Evolutionary conservation across 441 rosid genomes (phyloP).

Genomic region (Pelargonium myrrhifolium): DNA sequence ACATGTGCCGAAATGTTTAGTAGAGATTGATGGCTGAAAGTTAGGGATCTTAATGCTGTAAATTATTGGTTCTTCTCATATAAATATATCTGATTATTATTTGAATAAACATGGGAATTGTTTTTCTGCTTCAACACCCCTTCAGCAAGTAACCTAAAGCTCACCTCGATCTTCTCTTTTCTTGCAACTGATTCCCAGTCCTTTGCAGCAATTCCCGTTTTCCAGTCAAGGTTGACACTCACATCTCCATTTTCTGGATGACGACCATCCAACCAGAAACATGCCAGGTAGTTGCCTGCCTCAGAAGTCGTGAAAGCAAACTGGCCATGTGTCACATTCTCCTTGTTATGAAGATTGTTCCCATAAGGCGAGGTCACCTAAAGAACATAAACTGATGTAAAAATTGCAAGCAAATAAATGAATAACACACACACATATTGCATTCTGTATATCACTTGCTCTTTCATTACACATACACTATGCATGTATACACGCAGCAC

Average conservation of each 20-base stretch:
- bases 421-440: neutral
- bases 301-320: slow-evolving; percentile 85
- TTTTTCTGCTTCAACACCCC: too few relatives aligned
- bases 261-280: slow-evolving; percentile 51
- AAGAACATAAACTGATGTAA: neutral
- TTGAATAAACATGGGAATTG: too few relatives aligned
- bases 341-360: slow-evolving; percentile 51
- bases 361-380: slow-evolving; percentile 90
- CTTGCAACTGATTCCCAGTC: slow-evolving; percentile 96
- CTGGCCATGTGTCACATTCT: slow-evolving; percentile 67
- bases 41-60: too few relatives aligned
- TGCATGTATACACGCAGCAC: too few relatives aligned
- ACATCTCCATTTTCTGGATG: slow-evolving; percentile 37
- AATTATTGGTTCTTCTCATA: too few relatives aligned
- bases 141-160: too few relatives aligned
- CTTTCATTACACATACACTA: too few relatives aligned
- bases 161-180: slow-evolving; percentile 86
- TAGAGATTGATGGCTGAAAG: too few relatives aligned
- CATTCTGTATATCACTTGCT: neutral
- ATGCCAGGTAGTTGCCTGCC: slow-evolving; percentile 70
- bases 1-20: too few relatives aligned
- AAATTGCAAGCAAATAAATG: neutral
- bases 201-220: slow-evolving; percentile 82
- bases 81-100: too few relatives aligned
- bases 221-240: slow-evolving; percentile 79